Conservation (phyloP, 108 stramenopile species). For the Epipyxis sp. region DNA sequence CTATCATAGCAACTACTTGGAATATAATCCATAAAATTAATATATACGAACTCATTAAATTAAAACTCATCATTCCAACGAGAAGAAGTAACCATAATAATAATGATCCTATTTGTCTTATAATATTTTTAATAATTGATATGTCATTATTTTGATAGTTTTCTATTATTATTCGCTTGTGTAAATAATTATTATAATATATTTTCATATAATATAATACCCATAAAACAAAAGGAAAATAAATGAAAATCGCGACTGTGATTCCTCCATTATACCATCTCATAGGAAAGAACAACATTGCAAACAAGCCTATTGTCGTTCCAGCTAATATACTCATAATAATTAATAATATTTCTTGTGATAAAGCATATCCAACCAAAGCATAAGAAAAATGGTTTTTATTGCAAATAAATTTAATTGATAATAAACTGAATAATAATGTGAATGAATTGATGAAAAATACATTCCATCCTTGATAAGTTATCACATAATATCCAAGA, state of each 20-base stretch:
- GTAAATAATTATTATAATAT: neutral
- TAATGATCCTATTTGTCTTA: neutral
- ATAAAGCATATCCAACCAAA: too few relatives aligned
- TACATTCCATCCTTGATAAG: neutral
- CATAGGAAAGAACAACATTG: neutral
- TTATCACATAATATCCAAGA: neutral
- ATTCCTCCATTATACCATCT: neutral
- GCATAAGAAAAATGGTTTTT: too few relatives aligned
- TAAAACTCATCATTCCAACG: neutral
- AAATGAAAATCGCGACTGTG: neutral
- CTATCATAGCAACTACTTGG: neutral
- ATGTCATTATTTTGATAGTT: too few relatives aligned
- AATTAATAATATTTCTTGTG: too few relatives aligned
- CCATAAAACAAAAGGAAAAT: neutral
- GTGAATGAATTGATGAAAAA: neutral
- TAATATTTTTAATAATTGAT: too few relatives aligned
- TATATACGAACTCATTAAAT: neutral
- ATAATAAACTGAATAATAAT: neutral
- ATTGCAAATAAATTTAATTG: too few relatives aligned
- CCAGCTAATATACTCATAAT: too few relatives aligned
- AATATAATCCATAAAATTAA: neutral
- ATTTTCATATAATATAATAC: neutral
- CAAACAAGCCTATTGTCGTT: neutral
- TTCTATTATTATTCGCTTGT: too few relatives aligned
- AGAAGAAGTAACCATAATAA: neutral